Evolutionary conservation across 176 grass and related monocot genomes (phyloP).

Genomic region (Ensete glaucum): DNA sequence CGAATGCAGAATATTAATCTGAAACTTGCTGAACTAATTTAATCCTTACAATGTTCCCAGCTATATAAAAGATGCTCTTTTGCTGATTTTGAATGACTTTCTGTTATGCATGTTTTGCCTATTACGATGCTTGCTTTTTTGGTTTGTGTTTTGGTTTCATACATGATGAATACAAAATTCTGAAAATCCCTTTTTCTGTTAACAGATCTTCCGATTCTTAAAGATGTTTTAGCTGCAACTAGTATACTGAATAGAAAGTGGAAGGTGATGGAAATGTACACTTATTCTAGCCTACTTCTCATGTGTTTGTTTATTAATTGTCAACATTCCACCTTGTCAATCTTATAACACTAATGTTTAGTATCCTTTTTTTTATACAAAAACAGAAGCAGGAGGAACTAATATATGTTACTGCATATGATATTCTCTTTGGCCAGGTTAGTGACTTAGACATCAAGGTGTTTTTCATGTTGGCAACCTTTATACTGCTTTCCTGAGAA

Average conservation of each 20-base stretch:
- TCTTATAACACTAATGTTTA: not conserved
- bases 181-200: not conserved
- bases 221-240: constrained; percentile 59
- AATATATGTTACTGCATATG: constrained; percentile 62
- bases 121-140: not conserved
- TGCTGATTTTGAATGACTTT: not conserved
- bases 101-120: not conserved
- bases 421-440: constrained; percentile 90
- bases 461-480: not conserved
- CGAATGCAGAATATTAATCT: not conserved
- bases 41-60: too few species aligned
- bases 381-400: constrained; percentile 77
- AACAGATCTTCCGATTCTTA: constrained; percentile 68
- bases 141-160: not conserved
- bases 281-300: not conserved
- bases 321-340: not conserved
- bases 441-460: constrained; percentile 10
- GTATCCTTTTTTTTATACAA: constrained; percentile 2
- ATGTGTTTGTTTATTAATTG: constrained; percentile 7
- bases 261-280: constrained; percentile 45
- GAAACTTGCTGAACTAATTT: not conserved
- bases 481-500: not conserved
- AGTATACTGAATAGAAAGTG: constrained; percentile 60
- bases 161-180: not conserved
- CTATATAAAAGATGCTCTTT: too few species aligned